Percentiles rank a stretch among this genome's conserved stretches.
Conservation (phyloP, 1,284 basidiomycete species). For the Stereum hirsutum region DNA sequence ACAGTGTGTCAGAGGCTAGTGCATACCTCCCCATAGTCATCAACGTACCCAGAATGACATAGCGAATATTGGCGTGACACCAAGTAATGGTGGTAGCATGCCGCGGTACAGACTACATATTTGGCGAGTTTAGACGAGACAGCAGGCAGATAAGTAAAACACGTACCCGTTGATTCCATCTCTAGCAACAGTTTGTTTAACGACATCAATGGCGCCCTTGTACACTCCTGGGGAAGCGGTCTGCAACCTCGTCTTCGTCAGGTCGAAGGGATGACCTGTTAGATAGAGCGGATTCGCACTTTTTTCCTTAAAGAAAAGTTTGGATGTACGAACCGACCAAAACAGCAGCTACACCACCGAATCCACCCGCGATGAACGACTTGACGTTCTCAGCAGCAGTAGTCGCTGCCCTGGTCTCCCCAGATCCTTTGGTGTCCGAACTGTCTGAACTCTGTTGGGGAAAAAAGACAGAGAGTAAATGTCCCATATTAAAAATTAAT, state of each 20-base stretch:
- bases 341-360: slow-evolving; percentile 83
- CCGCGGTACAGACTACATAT: slow-evolving; percentile 91
- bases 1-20: not conserved
- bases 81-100: slow-evolving; percentile 91
- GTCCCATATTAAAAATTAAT: not conserved
- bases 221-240: slow-evolving; percentile 89
- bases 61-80: slow-evolving; percentile 98
- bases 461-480: not conserved
- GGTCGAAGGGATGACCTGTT: slow-evolving; percentile 92
- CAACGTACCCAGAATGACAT: slow-evolving; percentile 89
- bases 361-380: slow-evolving; percentile 86
- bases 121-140: not conserved
- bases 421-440: slow-evolving; percentile 1
- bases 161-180: slow-evolving; percentile 86
- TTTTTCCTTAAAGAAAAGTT: not conserved
- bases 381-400: slow-evolving; percentile 57
- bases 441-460: not conserved
- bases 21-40: not conserved
- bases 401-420: slow-evolving; percentile 18
- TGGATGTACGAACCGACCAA: slow-evolving; percentile 63
- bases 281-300: not conserved
- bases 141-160: not conserved
- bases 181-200: slow-evolving; percentile 80
- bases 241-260: slow-evolving; percentile 95
- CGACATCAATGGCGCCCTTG: slow-evolving; percentile 89